Base-by-base conservation (phyloP, 148 eudicot genomes). In the Nepenthes gracilis region DNA sequence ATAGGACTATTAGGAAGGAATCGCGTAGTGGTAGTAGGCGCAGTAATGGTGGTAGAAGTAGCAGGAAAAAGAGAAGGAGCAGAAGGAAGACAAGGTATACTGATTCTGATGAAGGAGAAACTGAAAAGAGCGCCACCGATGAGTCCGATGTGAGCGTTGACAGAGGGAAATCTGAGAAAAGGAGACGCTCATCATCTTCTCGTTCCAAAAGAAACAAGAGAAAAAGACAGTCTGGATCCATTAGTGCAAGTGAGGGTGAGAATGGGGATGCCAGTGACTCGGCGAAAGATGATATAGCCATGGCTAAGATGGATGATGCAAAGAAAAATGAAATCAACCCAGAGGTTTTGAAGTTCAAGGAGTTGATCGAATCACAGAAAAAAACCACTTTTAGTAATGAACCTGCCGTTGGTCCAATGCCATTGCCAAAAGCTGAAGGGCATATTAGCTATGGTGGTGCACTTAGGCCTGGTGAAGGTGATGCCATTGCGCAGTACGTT, bases 361-460 rank as follows among this genome's bases (percentile, higher is more conserved):
- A 85, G 55, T 69, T 79, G 75, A 55, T 85, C 5, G 95, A 85
- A 58, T 60, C 68, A 7, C 69, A 80, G 61, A 85, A 82, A 75
- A 88, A 73, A 68, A 55, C 82, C 1, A 64, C 59, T 23, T 63
- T 88, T 67, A 75, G 70, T 2, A 70, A 78, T 38, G 98, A 93
- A 45, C 82, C 77, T 0, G 70, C 67, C 23, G 95, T 93, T 12
- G 98, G 98, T 5, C 98, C 98, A 40, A 81, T 80, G 78, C 98
- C 98, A 6, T 71, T 93, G 72, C 96, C 98, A 1, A 84, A 76
- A 47, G 98, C 98, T 10, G 98, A 93, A 69, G 98, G 98, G 45
- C 98, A 93, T 75, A 86, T 93, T 57, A 88, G 98, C 57, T 93
- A 93, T 67, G 98, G 98, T 63, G 98, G 98, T 47, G 98, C 98